Base-by-base conservation (phyloP, 2,329 filamentous ascomycete species). In the Ophidiomyces ophidiicola region DNA sequence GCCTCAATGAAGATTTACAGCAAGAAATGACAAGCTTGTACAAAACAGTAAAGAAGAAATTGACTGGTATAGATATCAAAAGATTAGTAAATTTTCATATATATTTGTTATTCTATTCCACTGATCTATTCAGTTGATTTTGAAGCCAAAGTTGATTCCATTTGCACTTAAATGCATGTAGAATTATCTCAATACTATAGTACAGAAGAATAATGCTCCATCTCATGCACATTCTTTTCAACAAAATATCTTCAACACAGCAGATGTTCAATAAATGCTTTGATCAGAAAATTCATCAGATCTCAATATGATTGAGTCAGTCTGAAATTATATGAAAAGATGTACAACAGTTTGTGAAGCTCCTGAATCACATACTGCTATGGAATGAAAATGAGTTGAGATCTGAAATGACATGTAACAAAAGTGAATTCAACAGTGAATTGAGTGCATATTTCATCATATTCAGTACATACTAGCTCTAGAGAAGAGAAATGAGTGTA, bases 161-260 rank as follows among this genome's bases (percentile, higher is more conserved):
- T 53, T 53, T 45, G 44, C 41, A 26, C 30, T 38, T 30, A 33
- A 45, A 31, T 48, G 37, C 29, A 5, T 36, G 20, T 25, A 36
- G 10, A 36, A 42, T 39, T 25, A 42, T 1, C 47, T 43, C 23
- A 41, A 44, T 36, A 46, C 48, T 10, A 34, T 50, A 8, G 43
- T 51, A 38, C 43, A 48, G 45, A 44, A 50, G 31, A 44, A 51
- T 46, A 48, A 48, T 17, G 43, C 47, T 12, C 36, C 44, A 15
- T 17, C 45, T n/a, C 45, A 53, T 26, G 18, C 18, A 20, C 26
- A 46, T 29, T 17, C 12, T 18, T 24, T 24, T 40, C 26, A 37
- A 14, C 2, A 31, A 8, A 10, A 15, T n/a, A 24, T 46, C 14
- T 48, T 43, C 31, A 20, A 33, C 10, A 12, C 42, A 5, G 11